These are phyloP conservation scores for Monosporozyma aquatica DNA, from an alignment of 805 yeast species.

Conservation along the genomic window DNA sequence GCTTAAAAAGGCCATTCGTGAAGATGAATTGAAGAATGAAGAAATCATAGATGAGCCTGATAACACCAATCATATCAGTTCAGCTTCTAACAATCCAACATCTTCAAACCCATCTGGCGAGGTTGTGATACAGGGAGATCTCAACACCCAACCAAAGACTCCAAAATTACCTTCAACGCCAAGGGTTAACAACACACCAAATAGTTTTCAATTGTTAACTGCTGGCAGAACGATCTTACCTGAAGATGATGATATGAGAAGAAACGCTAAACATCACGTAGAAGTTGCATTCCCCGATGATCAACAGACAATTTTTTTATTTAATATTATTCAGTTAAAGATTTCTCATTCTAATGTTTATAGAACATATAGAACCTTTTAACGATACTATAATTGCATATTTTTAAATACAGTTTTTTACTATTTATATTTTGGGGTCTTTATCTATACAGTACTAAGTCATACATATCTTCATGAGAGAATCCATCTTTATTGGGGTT, in stretches of 20 bases:
- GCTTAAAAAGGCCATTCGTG: conserved; percentile 21
- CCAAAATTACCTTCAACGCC: conserved; percentile 1
- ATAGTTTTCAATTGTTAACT: conserved; percentile 22
- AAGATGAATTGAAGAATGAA: conserved; percentile 10
- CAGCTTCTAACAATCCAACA: background rate
- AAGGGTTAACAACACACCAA: conserved; percentile 9
- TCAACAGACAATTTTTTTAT: conserved; percentile 8
- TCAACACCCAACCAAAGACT: background rate
- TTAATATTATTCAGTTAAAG: no score
- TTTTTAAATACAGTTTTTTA: background rate
- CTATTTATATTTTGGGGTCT: background rate
- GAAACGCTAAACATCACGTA: conserved; percentile 11
- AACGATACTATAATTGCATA: no score
- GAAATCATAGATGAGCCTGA: background rate
- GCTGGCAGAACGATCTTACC: conserved; percentile 25
- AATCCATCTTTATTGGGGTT: no score
- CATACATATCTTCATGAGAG: no score
- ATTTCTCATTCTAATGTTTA: no score
- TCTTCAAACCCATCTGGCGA: background rate
- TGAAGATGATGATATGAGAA: conserved; percentile 24
- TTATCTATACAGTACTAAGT: conserved; percentile 1
- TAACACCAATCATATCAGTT: background rate
- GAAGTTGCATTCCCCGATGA: conserved; percentile 27
- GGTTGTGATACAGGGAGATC: background rate
- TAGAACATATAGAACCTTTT: no score